Conservation (phyloP, 352 stramenopile genomes). For the Pythium phragmitis region DNA sequence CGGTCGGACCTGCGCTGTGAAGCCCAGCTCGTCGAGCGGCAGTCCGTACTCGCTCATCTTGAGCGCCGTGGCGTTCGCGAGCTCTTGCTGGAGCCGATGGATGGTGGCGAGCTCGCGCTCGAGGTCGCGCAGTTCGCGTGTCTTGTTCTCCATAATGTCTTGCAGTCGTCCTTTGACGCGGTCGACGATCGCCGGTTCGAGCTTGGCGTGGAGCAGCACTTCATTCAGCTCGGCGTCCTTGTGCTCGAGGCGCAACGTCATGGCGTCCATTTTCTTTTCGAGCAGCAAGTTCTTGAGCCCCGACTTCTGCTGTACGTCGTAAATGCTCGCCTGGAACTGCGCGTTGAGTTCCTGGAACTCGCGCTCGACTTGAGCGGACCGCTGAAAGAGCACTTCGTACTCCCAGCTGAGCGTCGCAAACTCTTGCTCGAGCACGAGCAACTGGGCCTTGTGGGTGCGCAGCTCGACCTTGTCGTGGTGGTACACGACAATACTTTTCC, state of each 20-base stretch:
- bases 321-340: slow-evolving; percentile 88
- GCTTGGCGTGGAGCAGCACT: slow-evolving; percentile 87
- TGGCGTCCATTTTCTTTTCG: slow-evolving; percentile 91
- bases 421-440: slow-evolving; percentile 89
- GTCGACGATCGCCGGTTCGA: slow-evolving; percentile 83
- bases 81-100: slow-evolving; percentile 76
- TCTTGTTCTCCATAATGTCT: slow-evolving; percentile 91
- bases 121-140: slow-evolving; percentile 78
- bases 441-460: slow-evolving; percentile 55
- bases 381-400: slow-evolving; percentile 91
- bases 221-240: slow-evolving; percentile 93
- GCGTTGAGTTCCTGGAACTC: slow-evolving; percentile 91
- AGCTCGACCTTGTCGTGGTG: slow-evolving; percentile 72
- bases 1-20: slow-evolving; percentile 32
- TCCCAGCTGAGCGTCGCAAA: slow-evolving; percentile 91
- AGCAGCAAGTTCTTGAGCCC: slow-evolving; percentile 94
- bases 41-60: slow-evolving; percentile 93
- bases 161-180: slow-evolving; percentile 85
- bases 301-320: slow-evolving; percentile 92
- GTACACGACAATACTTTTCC: slow-evolving; percentile 68
- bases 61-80: slow-evolving; percentile 69
- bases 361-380: slow-evolving; percentile 73
- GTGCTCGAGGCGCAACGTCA: slow-evolving; percentile 86
- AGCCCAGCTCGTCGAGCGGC: slow-evolving; percentile 87
- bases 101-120: slow-evolving; percentile 77